A percentile compares a stretch with the other conserved stretches of the same genome.
phyloP scores from a whole-genome alignment of 306 rosid species.

The Ochetophila trinervis region DNA sequence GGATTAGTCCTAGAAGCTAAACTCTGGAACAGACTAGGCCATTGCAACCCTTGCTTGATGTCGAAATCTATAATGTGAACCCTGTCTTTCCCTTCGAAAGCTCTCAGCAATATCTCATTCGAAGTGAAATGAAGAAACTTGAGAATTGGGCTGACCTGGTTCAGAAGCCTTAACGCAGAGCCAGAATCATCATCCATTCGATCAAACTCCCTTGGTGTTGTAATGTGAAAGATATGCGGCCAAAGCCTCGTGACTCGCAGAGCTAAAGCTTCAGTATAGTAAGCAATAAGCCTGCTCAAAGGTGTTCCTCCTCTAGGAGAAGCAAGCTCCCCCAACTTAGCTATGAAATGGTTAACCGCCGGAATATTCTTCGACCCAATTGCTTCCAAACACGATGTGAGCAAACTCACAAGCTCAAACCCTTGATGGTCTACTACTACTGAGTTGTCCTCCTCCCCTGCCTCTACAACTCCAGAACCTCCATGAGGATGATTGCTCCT shows the following conservation, averaged over 20 bases:
- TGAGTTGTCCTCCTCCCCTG: slow-evolving; percentile 51
- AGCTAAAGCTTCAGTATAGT: slow-evolving; percentile 86
- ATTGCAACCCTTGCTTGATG: slow-evolving; percentile 89
- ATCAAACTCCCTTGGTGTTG: slow-evolving; percentile 69
- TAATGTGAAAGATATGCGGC: slow-evolving; percentile 82
- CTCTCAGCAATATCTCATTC: slow-evolving; percentile 79
- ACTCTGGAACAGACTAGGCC: slow-evolving; percentile 97
- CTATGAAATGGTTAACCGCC: slow-evolving; percentile 64
- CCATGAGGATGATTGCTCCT: slow-evolving; percentile 59
- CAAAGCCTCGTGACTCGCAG: slow-evolving; percentile 73
- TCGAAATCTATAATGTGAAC: slow-evolving; percentile 96
- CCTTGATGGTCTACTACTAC: slow-evolving; percentile 59
- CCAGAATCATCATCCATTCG: slow-evolving; percentile 70
- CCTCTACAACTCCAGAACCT: slow-evolving; percentile 43
- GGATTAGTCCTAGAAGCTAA: slow-evolving; percentile 74
- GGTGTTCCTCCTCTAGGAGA: slow-evolving; percentile 63
- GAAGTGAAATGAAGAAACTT: slow-evolving; percentile 90
- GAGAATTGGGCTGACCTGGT: slow-evolving; percentile 79
- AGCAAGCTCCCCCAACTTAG: slow-evolving; percentile 73
- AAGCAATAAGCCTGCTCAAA: slow-evolving; percentile 67
- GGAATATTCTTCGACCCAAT: slow-evolving; percentile 62
- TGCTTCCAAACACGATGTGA: slow-evolving; percentile 81
- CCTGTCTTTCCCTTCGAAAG: slow-evolving; percentile 94
- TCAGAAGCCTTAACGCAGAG: slow-evolving; percentile 67
- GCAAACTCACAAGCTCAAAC: slow-evolving; percentile 67